Conservation (phyloP, 371 early-diverging fungal species). For the Lichtheimia hyalospora region DNA sequence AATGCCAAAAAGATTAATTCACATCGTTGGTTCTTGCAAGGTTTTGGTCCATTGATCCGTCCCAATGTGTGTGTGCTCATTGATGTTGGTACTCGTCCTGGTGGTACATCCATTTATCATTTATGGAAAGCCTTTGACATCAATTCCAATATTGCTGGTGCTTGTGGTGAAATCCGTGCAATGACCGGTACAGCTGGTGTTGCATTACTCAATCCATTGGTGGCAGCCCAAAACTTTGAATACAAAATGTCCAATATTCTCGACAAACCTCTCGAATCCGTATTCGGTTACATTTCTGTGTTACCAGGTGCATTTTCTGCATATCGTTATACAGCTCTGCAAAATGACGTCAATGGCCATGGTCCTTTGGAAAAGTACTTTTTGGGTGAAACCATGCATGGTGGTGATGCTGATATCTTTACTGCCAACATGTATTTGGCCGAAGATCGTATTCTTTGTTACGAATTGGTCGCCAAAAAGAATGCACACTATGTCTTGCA, state of each 20-base stretch:
- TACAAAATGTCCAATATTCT: slow-evolving; percentile 95
- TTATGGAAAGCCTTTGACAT: slow-evolving; percentile 93
- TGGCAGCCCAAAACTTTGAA: slow-evolving; percentile 87
- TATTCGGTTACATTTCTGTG: slow-evolving; percentile 97
- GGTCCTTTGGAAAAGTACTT: slow-evolving; percentile 92
- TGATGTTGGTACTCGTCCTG: slow-evolving; percentile 94
- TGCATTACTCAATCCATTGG: slow-evolving; percentile 82
- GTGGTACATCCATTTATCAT: slow-evolving; percentile 86
- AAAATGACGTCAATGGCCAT: slow-evolving; percentile 62
- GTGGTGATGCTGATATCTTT: slow-evolving; percentile 66
- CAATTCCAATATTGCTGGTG: slow-evolving; percentile 85
- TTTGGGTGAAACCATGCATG: slow-evolving; percentile 89
- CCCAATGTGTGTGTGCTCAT: slow-evolving; percentile 92
- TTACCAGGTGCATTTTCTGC: slow-evolving; percentile 97
- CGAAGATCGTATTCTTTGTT: slow-evolving; percentile 89
- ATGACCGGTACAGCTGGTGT: slow-evolving; percentile 76
- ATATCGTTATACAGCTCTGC: slow-evolving; percentile 88
- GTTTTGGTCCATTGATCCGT: slow-evolving; percentile 81
- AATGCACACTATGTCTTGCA: slow-evolving; percentile 69
- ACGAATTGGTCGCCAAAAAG: slow-evolving; percentile 80
- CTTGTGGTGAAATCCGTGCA: slow-evolving; percentile 95
- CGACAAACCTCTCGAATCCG: slow-evolving; percentile 95
- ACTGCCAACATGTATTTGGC: slow-evolving; percentile 80
- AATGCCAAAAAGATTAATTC: slow-evolving; percentile 94
- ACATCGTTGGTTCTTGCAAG: slow-evolving; percentile 97